These are phyloP conservation scores for Drechslerella dactyloides DNA, from an alignment of 2,329 filamentous ascomycete genomes.

Conservation along the genomic window DNA sequence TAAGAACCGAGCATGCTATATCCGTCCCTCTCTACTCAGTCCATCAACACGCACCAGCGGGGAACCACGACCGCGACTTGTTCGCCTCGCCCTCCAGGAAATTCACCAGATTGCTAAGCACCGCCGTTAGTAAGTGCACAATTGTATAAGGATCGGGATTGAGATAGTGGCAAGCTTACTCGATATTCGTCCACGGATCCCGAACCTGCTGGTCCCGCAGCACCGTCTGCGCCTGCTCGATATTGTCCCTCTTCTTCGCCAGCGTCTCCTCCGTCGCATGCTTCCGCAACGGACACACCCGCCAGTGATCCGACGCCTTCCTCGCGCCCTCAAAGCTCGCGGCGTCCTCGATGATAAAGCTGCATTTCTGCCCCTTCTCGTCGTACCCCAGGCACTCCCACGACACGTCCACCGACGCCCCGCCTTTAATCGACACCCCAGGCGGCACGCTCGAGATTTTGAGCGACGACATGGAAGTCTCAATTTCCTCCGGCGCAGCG, in stretches of 20 bases:
- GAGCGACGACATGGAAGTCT: slow-evolving; percentile 24
- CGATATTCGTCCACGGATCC: slow-evolving; percentile 48
- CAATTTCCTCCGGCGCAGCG: slow-evolving; percentile 18
- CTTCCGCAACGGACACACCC: slow-evolving; percentile 33
- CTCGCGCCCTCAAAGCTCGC: slow-evolving; percentile 36
- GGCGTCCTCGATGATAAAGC: slow-evolving; percentile 30
- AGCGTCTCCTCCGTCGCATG: slow-evolving; percentile 32
- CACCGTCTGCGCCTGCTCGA: slow-evolving; percentile 37
- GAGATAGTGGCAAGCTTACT: slow-evolving; percentile 19
- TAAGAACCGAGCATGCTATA: too few relatives aligned
- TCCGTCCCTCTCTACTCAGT: slow-evolving; percentile 13
- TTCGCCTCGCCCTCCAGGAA: slow-evolving; percentile 41
- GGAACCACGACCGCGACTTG: slow-evolving; percentile 46
- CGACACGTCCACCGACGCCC: slow-evolving; percentile 5
- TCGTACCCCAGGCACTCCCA: slow-evolving; percentile 41
- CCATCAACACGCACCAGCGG: slow-evolving; percentile 43
- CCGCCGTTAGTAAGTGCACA: slow-evolving; percentile 11
- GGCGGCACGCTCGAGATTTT: slow-evolving; percentile 31
- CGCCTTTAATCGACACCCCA: slow-evolving; percentile 20
- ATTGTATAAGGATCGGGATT: not conserved
- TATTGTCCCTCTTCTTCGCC: slow-evolving; percentile 42
- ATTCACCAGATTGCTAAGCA: slow-evolving; percentile 34
- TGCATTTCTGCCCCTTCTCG: slow-evolving; percentile 19
- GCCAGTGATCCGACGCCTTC: slow-evolving; percentile 44
- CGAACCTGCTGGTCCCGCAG: slow-evolving; percentile 40